A percentile compares a stretch with the other conserved stretches of the same genome.
Evolutionary conservation across 345 rosid species (phyloP).

Genomic region (Camelina neglecta): DNA sequence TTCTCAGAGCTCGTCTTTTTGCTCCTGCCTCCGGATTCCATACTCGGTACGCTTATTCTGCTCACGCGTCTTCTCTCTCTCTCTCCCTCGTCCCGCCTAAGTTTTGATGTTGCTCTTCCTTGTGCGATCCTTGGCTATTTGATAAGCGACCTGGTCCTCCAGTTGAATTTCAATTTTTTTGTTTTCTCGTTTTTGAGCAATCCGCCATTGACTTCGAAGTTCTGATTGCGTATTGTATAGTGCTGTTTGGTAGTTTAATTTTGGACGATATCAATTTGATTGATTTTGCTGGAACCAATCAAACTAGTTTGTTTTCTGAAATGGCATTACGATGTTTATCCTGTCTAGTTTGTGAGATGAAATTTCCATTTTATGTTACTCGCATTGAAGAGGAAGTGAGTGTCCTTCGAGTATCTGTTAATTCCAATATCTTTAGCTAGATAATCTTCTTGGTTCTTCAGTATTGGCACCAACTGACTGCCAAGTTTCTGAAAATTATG

Average conservation of each 20-base stretch:
- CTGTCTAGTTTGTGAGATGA: neutral
- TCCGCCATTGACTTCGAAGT: constrained; percentile 35
- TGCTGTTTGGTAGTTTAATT: neutral
- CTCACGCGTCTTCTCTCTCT: neutral
- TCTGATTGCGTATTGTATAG: constrained; percentile 2
- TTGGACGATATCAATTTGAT: neutral
- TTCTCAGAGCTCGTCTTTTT: constrained; percentile 69
- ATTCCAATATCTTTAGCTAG: neutral
- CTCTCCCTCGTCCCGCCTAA: neutral
- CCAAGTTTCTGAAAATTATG: neutral
- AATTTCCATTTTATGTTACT: neutral
- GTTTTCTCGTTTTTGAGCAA: neutral
- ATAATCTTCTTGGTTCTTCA: constrained; percentile 3
- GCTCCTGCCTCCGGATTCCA: constrained; percentile 55
- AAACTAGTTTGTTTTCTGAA: neutral
- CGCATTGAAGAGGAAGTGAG: constrained; percentile 1
- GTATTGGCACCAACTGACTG: neutral
- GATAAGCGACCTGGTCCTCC: constrained; percentile 19
- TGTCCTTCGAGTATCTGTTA: neutral
- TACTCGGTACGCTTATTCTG: constrained; percentile 54
- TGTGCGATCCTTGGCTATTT: constrained; percentile 21
- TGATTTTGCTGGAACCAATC: constrained; percentile 2
- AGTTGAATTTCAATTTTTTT: constrained; percentile 4
- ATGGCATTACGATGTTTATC: neutral
- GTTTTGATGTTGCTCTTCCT: constrained; percentile 6